Percentiles rank a stretch among this genome's conserved stretches.
Evolutionary conservation across 2,329 filamentous ascomycete genomes (phyloP).

Genomic region (Colletotrichum sp.): DNA sequence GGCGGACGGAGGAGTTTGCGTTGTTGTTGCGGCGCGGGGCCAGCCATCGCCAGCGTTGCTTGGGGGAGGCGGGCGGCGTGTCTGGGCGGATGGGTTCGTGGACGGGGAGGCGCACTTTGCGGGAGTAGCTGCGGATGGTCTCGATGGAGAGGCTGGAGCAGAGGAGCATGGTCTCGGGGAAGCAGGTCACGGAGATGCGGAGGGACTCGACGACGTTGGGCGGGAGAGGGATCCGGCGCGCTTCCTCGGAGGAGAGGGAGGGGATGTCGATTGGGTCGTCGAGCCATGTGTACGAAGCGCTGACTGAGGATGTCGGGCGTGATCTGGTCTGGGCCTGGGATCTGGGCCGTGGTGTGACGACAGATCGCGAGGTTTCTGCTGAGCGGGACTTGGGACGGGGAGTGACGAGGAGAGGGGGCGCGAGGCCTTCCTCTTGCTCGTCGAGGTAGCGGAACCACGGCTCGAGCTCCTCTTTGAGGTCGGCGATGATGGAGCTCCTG

Average conservation of each 20-base stretch:
- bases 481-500: conserved; percentile 9
- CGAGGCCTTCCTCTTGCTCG: conserved; percentile 11
- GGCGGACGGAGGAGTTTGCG: not conserved
- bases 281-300: conserved; percentile 22
- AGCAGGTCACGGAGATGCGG: conserved; percentile 58
- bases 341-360: not conserved
- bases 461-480: conserved; percentile 23
- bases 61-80: conserved; percentile 21
- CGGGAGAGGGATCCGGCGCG: conserved; percentile 48
- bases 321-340: conserved; percentile 10
- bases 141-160: conserved; percentile 61
- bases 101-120: conserved; percentile 51
- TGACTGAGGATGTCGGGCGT: not conserved
- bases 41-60: conserved; percentile 21
- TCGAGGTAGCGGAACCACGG: conserved; percentile 24
- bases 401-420: conserved; percentile 4
- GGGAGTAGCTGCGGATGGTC: conserved; percentile 61
- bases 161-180: conserved; percentile 64
- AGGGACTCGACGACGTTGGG: conserved; percentile 60
- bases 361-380: not conserved
- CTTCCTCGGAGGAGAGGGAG: conserved; percentile 7
- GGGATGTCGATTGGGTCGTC: conserved; percentile 19
- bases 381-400: not conserved
- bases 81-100: not conserved
- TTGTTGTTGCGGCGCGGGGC: conserved; percentile 15